Base-by-base conservation (phyloP, 2,329 filamentous ascomycete genomes). In the Hymenoscyphus infarciens region DNA sequence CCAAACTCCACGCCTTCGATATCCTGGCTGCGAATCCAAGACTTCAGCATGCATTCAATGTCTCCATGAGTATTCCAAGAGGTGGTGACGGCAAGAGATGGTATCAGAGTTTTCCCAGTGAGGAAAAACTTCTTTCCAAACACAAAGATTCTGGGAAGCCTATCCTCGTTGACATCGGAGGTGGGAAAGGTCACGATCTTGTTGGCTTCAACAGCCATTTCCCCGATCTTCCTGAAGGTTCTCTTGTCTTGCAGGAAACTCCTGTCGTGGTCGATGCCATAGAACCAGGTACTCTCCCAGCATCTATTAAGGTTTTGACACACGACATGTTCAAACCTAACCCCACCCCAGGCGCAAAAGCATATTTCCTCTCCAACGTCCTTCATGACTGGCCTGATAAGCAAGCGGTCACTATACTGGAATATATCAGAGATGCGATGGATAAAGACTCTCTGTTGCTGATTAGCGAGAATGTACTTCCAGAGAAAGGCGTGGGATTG, bases 391-490 rank as follows among this genome's bases (percentile, higher is more conserved):
- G 75, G 76, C 70, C 74, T 0, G 74, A 79, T 57, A 67, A 67
- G 10, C 67, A 73, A 19, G 72, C 72, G 0, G 22, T 64, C 4
- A 52, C 65, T 16, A 78, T 79, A 33, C 62, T 80, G 1, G 33
- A 11, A 0, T 63, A 67, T n/a, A 62, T 75, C 27, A 64, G 63
- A 49, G 64, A 64, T 15, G 69, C 68, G 1, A 69, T 70, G 59
- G 67, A 59, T 33, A 49, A 70, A 3, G 73, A 74, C 64, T 78
- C 75, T 7, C 77, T 77, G 59, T 52, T 81, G 4, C 66, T 82
- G 16, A 73, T 82, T 42, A 75, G 77, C 38, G 79, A 81, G 53
- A 75, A 75, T 59, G 69, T 78, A 0, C 68, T 81, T 16, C 76
- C 77, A 3, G 73, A 76, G 8, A 72, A 63, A 1, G 72, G 71